Percentiles rank a stretch among this genome's conserved stretches.
phyloP scores from a whole-genome alignment of 345 rosid genomes.

The Citrus medica region DNA sequence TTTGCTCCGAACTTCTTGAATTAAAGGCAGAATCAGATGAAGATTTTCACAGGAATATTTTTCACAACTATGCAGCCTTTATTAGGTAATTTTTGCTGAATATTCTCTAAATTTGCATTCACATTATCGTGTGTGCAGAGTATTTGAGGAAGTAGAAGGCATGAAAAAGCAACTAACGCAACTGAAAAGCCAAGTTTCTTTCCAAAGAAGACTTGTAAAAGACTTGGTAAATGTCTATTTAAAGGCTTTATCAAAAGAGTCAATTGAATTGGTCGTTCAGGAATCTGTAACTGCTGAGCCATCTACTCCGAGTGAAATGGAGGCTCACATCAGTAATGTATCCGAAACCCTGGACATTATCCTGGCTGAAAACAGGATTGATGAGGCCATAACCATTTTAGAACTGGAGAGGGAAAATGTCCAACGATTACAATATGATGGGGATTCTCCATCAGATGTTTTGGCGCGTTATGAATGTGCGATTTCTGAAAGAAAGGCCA shows the following conservation, averaged over 20 bases:
- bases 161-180: constrained; percentile 39
- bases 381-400: constrained; percentile 43
- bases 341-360: constrained; percentile 46
- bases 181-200: constrained; percentile 40
- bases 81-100: constrained; percentile 31
- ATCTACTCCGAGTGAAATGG: constrained; percentile 21
- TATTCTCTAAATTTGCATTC: background rate
- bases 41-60: constrained; percentile 46
- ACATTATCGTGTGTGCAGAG: constrained; percentile 24
- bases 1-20: constrained; percentile 55
- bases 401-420: constrained; percentile 40
- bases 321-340: constrained; percentile 27
- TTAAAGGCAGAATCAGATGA: constrained; percentile 54
- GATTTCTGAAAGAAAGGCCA: constrained; percentile 41
- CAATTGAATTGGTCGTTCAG: constrained; percentile 20
- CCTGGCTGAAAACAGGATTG: constrained; percentile 40
- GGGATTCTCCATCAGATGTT: constrained; percentile 10
- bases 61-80: constrained; percentile 41
- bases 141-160: constrained; percentile 44
- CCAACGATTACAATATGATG: constrained; percentile 23
- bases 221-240: constrained; percentile 33
- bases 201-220: constrained; percentile 42
- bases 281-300: constrained; percentile 28
- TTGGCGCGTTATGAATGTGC: constrained; percentile 27
- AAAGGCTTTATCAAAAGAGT: constrained; percentile 30